A percentile compares a stretch with the other conserved stretches of the same genome.
Conservation (phyloP, 257 asterid species). For the Ballota nigra region DNA sequence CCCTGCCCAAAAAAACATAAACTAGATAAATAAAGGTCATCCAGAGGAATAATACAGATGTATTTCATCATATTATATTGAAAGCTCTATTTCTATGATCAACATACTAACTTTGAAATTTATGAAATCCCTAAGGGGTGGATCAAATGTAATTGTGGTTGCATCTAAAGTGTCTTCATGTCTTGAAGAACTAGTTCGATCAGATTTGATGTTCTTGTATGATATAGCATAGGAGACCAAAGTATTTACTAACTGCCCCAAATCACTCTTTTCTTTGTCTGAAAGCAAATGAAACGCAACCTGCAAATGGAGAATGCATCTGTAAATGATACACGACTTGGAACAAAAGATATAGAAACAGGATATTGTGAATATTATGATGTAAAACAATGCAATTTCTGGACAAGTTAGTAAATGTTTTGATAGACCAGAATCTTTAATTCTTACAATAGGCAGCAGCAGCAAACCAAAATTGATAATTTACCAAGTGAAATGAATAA, state of each 20-base stretch:
- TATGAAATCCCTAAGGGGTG: conserved; percentile 62
- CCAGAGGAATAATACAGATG: conserved; percentile 13
- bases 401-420: background rate
- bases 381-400: background rate
- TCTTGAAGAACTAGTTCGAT: conserved; percentile 44
- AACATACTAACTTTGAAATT: conserved; percentile 61
- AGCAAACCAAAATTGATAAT: conserved; percentile 11
- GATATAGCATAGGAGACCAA: conserved; percentile 88
- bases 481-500: conserved; percentile 14
- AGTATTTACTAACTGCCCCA: conserved; percentile 59
- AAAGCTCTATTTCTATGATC: conserved; percentile 9
- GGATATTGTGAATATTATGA: conserved; percentile 2
- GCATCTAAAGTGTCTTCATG: conserved; percentile 57
- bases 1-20: conserved; percentile 51
- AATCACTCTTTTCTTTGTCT: conserved; percentile 64
- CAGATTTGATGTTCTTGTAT: conserved; percentile 64
- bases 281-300: conserved; percentile 82
- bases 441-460: background rate
- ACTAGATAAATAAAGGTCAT: conserved; percentile 13
- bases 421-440: background rate
- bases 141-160: conserved; percentile 68
- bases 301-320: conserved; percentile 42
- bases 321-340: conserved; percentile 23
- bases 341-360: conserved; percentile 9
- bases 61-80: background rate